These are phyloP conservation scores for Oryza australiensis DNA, from an alignment of 176 grass and related monocot genomes.

Conservation along the genomic window DNA sequence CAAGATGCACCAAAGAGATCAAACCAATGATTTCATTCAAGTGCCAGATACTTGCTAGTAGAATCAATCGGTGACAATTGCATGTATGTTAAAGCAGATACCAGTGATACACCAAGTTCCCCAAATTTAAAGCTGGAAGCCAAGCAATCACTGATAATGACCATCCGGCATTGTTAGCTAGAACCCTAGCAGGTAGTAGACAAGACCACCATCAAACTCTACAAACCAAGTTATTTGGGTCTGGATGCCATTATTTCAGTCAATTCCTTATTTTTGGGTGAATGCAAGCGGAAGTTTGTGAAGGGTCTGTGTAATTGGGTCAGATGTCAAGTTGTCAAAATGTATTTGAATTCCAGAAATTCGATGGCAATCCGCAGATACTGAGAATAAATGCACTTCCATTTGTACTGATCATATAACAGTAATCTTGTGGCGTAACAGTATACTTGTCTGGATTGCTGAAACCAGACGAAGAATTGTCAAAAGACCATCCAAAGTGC, in stretches of 20 bases:
- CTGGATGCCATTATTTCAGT: not conserved
- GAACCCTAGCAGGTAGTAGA: too few species aligned
- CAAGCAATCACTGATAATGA: not conserved
- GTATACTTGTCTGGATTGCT: not conserved
- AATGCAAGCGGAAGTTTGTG: not conserved
- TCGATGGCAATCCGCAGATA: not conserved
- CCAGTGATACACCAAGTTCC: not conserved
- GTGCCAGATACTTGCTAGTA: not conserved
- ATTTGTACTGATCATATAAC: not conserved
- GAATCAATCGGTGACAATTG: not conserved
- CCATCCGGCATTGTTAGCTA: not conserved
- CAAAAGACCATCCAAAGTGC: not conserved
- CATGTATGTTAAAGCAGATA: not conserved
- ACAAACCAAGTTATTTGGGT: not conserved
- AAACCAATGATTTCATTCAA: not conserved
- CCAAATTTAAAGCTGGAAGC: not conserved
- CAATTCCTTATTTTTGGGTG: not conserved
- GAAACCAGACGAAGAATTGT: not conserved
- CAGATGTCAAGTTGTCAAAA: not conserved
- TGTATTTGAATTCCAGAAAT: not conserved
- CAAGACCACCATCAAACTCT: not conserved
- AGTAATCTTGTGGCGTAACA: too few species aligned
- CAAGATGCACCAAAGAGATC: not conserved
- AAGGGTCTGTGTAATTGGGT: not conserved
- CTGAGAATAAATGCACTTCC: not conserved